Conservation (phyloP, 768 basidiomycete species). For the Leccinum boreale region DNA sequence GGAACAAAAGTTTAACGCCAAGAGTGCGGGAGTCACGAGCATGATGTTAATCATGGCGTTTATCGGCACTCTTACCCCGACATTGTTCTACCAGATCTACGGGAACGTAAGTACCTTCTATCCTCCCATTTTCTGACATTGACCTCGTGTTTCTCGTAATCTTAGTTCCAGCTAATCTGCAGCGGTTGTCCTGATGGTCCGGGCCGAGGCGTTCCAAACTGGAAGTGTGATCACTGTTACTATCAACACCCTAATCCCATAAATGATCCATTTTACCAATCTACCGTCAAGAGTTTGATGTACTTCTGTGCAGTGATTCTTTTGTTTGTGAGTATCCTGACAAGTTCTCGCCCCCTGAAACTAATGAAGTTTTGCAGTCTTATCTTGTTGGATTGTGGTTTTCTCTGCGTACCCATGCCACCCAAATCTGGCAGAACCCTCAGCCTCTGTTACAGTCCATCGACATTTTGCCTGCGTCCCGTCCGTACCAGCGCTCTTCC, state of each 20-base stretch:
- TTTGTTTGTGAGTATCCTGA: slow-evolving; percentile 64
- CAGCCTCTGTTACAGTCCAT: slow-evolving; percentile 71
- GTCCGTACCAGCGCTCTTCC: slow-evolving; percentile 57
- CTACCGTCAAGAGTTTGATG: slow-evolving; percentile 92
- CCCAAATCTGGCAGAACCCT: slow-evolving; percentile 99
- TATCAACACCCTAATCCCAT: slow-evolving; percentile 94
- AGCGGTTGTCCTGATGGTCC: slow-evolving; percentile 62
- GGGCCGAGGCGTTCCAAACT: slow-evolving; percentile 36
- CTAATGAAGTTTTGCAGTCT: slow-evolving; percentile 51
- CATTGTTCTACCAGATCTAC: slow-evolving; percentile 97
- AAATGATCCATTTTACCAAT: slow-evolving; percentile 93
- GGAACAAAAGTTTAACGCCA: slow-evolving; percentile 99
- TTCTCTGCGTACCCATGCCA: slow-evolving; percentile 94
- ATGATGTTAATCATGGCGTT: slow-evolving; percentile 99
- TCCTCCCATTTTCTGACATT: slow-evolving; percentile 1
- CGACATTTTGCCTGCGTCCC: slow-evolving; percentile 52
- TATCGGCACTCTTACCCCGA: slow-evolving; percentile 92
- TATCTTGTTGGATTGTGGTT: slow-evolving; percentile 98
- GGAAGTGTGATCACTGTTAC: slow-evolving; percentile 90
- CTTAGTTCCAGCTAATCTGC: slow-evolving; percentile 84
- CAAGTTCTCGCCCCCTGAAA: background rate
- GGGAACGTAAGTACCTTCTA: slow-evolving; percentile 70
- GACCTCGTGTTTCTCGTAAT: slow-evolving; percentile 13
- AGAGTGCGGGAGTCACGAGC: slow-evolving; percentile 96
- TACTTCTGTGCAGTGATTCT: slow-evolving; percentile 92